Conservation (phyloP, 306 rosid genomes). For the Gynostemma pentaphyllum region DNA sequence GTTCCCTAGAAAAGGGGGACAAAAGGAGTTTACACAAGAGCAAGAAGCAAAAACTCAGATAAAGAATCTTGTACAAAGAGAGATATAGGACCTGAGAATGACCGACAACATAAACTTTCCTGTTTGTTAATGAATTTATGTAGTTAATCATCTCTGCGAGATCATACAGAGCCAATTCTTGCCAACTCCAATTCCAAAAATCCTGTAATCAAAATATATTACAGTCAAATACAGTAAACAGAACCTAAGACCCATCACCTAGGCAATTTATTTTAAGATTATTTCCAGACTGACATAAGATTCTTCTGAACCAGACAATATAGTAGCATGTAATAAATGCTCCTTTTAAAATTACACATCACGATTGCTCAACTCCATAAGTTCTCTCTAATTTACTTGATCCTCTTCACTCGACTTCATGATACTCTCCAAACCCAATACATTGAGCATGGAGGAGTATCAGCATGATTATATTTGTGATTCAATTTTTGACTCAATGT, state of each 20-base stretch:
- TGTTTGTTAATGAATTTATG: slow-evolving; percentile 35
- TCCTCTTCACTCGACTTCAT: neutral
- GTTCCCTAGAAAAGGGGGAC: slow-evolving; percentile 77
- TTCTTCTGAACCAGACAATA: neutral
- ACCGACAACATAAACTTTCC: slow-evolving; percentile 69
- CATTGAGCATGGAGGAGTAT: neutral
- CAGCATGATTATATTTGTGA: neutral
- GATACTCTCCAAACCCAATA: neutral
- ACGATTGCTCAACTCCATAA: neutral
- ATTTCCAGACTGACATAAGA: neutral
- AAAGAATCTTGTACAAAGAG: slow-evolving; percentile 12
- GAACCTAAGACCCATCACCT: neutral
- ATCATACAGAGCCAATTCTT: slow-evolving; percentile 72
- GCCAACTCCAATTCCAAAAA: slow-evolving; percentile 98
- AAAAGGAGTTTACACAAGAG: slow-evolving; percentile 11
- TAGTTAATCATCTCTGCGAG: slow-evolving; percentile 58
- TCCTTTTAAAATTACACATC: neutral
- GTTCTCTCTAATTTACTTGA: neutral
- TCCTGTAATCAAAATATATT: slow-evolving; percentile 37
- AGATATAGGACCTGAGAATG: slow-evolving; percentile 72
- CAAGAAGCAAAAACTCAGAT: slow-evolving; percentile 4
- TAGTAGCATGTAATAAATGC: neutral
- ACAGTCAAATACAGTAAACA: slow-evolving; percentile 7
- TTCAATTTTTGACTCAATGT: neutral
- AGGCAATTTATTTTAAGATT: neutral